These are phyloP conservation scores for Taiozyma sp. DNA, from an alignment of 1,139 yeast species.

Conservation along the genomic window DNA sequence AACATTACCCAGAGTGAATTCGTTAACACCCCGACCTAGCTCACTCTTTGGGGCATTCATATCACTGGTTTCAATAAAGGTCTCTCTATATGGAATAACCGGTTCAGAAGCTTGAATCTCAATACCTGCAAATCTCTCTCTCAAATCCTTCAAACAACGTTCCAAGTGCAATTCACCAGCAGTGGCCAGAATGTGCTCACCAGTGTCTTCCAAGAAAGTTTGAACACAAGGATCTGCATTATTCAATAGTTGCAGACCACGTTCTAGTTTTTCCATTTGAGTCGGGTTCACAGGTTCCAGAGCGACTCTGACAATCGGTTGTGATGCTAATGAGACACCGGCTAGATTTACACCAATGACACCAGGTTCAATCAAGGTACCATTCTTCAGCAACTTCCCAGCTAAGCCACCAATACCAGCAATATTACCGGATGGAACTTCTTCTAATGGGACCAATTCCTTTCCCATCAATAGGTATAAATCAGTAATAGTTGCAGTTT, in stretches of 20 bases:
- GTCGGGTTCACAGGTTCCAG: constrained; percentile 89
- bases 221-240: constrained; percentile 94
- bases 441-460: constrained; percentile 70
- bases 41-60: constrained; percentile 40
- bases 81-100: constrained; percentile 91
- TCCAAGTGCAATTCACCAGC: constrained; percentile 97
- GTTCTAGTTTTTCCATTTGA: constrained; percentile 68
- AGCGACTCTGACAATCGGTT: constrained; percentile 93
- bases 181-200: constrained; percentile 86
- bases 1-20: constrained; percentile 43
- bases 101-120: constrained; percentile 88
- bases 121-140: constrained; percentile 88
- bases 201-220: constrained; percentile 79
- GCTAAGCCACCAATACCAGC: constrained; percentile 94
- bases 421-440: constrained; percentile 92
- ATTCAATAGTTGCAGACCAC: constrained; percentile 73
- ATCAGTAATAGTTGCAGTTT: constrained; percentile 53
- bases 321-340: constrained; percentile 57
- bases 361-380: constrained; percentile 59
- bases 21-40: constrained; percentile 37
- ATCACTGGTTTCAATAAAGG: constrained; percentile 49
- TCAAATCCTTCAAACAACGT: constrained; percentile 82
- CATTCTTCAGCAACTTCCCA: constrained; percentile 77
- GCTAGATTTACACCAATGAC: constrained; percentile 64
- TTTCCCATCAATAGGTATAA: constrained; percentile 89